phyloP scores from a whole-genome alignment of 2,329 filamentous ascomycete species.

The Microcyclospora pomicola region DNA sequence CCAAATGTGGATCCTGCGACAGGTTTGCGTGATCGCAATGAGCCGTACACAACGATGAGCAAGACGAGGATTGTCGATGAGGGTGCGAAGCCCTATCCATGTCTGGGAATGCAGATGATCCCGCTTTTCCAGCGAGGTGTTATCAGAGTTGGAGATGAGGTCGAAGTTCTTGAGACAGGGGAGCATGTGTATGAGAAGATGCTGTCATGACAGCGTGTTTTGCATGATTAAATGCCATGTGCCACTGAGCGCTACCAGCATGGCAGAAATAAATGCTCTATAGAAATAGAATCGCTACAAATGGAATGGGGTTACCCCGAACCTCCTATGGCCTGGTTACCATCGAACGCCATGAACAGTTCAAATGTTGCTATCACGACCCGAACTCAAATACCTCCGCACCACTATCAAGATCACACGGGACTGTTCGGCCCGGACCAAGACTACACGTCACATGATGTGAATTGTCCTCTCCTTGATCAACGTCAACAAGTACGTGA shows the following conservation, averaged over 20 bases:
- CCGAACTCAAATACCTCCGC: background rate
- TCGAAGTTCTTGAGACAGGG: conserved; percentile 19
- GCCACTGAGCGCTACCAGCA: background rate
- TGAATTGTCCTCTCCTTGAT: too few relatives aligned
- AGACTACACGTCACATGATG: too few relatives aligned
- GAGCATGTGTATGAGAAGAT: conserved; percentile 21
- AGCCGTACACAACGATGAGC: conserved; percentile 19
- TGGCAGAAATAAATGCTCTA: conserved; percentile 3
- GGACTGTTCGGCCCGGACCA: background rate
- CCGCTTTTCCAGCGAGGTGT: conserved; percentile 17
- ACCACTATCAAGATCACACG: background rate
- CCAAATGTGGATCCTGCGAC: conserved; percentile 54
- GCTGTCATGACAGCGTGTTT: conserved; percentile 5
- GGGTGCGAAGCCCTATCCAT: conserved; percentile 19
- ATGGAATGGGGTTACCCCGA: background rate
- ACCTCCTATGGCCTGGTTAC: background rate
- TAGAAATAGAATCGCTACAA: background rate
- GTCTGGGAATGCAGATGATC: conserved; percentile 21
- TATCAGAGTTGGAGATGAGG: conserved; percentile 18
- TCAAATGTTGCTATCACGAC: background rate
- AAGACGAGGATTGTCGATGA: conserved; percentile 17
- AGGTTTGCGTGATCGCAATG: conserved; percentile 30
- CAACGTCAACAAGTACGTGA: too few relatives aligned
- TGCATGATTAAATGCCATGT: background rate
- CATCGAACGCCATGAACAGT: background rate